Percentiles rank a stretch among this genome's conserved stretches.
These are phyloP conservation scores for Amauroascus niger DNA, from an alignment of 2,329 filamentous ascomycete species.

Conservation along the genomic window DNA sequence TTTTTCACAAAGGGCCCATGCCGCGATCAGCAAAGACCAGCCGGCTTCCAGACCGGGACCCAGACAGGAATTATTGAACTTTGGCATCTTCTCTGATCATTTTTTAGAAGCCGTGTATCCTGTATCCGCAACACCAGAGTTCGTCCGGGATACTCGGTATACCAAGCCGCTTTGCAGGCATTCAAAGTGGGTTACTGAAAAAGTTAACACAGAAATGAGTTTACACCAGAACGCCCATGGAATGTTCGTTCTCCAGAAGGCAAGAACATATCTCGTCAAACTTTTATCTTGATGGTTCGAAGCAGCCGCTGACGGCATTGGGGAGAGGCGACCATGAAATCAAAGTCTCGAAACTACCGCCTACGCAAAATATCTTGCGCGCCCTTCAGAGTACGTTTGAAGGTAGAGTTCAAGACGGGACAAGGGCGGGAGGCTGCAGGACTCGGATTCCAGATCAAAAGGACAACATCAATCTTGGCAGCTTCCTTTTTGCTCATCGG, in stretches of 20 bases:
- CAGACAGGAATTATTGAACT: no score
- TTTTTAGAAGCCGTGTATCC: no score
- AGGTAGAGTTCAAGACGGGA: not conserved
- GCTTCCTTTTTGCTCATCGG: no score
- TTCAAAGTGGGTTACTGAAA: not conserved
- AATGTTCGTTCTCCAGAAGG: not conserved
- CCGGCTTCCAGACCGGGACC: no score
- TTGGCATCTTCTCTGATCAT: no score
- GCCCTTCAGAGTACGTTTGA: not conserved
- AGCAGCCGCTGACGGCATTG: not conserved
- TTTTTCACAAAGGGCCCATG: no score
- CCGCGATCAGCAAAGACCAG: no score
- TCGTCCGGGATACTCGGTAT: not conserved
- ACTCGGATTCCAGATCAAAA: no score
- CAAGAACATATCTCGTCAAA: no score
- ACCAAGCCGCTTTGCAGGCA: not conserved
- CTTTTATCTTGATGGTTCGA: not conserved
- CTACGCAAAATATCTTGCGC: not conserved
- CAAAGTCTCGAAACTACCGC: not conserved
- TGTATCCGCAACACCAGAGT: not conserved
- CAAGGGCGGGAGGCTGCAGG: not conserved
- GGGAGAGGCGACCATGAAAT: not conserved
- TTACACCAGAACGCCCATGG: conserved; percentile 1
- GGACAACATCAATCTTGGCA: no score
- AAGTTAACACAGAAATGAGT: not conserved